Conservation (phyloP, 73 alveolate species). For the Uronychia binucleata region DNA sequence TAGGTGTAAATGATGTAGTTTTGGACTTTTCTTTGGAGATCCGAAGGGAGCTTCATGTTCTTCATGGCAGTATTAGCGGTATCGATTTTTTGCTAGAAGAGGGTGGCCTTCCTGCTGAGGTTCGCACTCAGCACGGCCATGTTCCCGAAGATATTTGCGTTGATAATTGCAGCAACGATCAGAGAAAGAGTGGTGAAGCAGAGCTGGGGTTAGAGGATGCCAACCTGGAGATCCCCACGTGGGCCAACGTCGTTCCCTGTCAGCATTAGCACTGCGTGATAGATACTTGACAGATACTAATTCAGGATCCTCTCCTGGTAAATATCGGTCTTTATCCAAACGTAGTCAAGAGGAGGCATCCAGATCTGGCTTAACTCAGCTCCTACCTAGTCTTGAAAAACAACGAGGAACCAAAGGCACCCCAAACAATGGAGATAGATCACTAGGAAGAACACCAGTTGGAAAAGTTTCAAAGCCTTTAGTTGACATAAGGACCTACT, state of each 20-base stretch:
- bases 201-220: background rate
- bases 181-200: background rate
- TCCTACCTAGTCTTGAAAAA: conserved; percentile 1
- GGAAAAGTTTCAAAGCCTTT: conserved; percentile 16
- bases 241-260: conserved; percentile 47
- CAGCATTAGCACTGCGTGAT: conserved; percentile 23
- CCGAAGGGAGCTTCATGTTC: conserved; percentile 62
- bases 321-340: conserved; percentile 8
- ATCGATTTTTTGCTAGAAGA: conserved; percentile 48
- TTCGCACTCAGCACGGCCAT: conserved; percentile 50
- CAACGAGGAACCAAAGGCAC: conserved; percentile 25
- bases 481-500: background rate
- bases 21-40: conserved; percentile 38
- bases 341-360: conserved; percentile 47
- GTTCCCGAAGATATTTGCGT: conserved; percentile 65
- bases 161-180: conserved; percentile 38
- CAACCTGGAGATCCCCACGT: conserved; percentile 14
- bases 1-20: conserved; percentile 35
- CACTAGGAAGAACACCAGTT: conserved; percentile 44
- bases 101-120: conserved; percentile 31
- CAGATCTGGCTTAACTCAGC: conserved; percentile 8
- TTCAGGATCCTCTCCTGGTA: conserved; percentile 1
- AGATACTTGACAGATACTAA: conserved; percentile 13
- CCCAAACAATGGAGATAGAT: conserved; percentile 32
- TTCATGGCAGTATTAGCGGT: conserved; percentile 66